phyloP scores from a whole-genome alignment of 164 flowering plant genomes.

The Nymphaea colorata region DNA sequence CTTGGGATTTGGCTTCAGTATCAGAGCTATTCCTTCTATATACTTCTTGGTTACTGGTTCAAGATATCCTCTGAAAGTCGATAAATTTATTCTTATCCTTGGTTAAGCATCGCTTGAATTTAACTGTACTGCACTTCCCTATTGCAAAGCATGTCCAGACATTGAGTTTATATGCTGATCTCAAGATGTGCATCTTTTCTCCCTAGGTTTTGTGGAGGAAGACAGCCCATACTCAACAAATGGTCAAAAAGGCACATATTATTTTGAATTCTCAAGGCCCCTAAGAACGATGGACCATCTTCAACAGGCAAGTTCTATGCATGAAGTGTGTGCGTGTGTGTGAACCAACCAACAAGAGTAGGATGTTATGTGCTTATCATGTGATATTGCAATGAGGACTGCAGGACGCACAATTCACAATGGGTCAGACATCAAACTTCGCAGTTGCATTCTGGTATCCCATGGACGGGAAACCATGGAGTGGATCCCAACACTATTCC shows the following conservation, averaged over 20 bases:
- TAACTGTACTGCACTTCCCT: too few species aligned
- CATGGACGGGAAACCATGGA: slow-evolving; percentile 70
- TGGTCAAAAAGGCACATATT: slow-evolving; percentile 66
- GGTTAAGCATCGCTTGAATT: too few species aligned
- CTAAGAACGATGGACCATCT: slow-evolving; percentile 90
- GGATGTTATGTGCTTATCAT: not conserved
- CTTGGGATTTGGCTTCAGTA: too few species aligned
- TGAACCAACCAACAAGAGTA: not conserved
- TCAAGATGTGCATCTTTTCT: too few species aligned
- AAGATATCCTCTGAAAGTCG: too few species aligned
- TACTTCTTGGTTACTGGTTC: too few species aligned
- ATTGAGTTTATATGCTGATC: not conserved
- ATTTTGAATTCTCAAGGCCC: slow-evolving; percentile 93
- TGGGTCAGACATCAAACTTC: slow-evolving; percentile 58
- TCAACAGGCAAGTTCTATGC: slow-evolving; percentile 58
- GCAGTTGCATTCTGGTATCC: slow-evolving; percentile 97
- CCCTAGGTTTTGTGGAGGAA: slow-evolving; percentile 69
- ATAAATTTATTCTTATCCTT: too few species aligned
- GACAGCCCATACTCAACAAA: slow-evolving; percentile 72
- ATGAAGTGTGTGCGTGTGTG: not conserved
- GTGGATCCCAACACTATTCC: slow-evolving; percentile 79
- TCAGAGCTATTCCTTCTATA: too few species aligned
- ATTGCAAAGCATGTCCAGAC: too few species aligned
- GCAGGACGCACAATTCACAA: slow-evolving; percentile 88
- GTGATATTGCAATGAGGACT: slow-evolving; percentile 2